A percentile compares a stretch with the other conserved stretches of the same genome.
Conservation (phyloP, 2,329 filamentous ascomycete genomes). For the Pseudogymnoascus sp. region DNA sequence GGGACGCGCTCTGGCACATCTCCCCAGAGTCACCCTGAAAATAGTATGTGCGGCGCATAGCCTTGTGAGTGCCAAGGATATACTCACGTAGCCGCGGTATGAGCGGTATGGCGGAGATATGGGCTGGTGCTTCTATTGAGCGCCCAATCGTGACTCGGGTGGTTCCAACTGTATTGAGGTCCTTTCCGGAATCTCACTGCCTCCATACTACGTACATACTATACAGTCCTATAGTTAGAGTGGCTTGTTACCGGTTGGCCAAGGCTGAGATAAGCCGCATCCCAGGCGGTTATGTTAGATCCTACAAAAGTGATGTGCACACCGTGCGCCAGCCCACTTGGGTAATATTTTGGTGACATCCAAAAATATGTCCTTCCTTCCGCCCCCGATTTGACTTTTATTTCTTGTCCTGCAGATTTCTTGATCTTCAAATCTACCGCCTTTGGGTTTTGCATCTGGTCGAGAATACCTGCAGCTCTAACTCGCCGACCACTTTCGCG, state of each 20-base stretch:
- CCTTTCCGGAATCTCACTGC: neutral
- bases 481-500: neutral
- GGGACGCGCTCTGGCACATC: neutral
- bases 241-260: neutral
- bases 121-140: neutral
- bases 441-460: neutral
- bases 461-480: neutral
- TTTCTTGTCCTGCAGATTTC: conserved; percentile 7
- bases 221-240: neutral
- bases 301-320: conserved; percentile 5
- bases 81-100: neutral
- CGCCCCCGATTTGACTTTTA: conserved; percentile 1
- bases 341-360: conserved; percentile 2
- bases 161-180: neutral
- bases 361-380: conserved; percentile 5
- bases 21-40: neutral
- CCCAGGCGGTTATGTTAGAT: conserved; percentile 3
- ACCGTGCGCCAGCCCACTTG: conserved; percentile 8
- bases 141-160: neutral
- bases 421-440: neutral
- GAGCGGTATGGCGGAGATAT: neutral
- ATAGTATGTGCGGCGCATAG: neutral
- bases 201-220: conserved; percentile 5
- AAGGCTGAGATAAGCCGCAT: conserved; percentile 7
- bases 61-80: neutral